Base-by-base conservation (phyloP, 371 early-diverging fungal genomes). In the Mucor sp. region DNA sequence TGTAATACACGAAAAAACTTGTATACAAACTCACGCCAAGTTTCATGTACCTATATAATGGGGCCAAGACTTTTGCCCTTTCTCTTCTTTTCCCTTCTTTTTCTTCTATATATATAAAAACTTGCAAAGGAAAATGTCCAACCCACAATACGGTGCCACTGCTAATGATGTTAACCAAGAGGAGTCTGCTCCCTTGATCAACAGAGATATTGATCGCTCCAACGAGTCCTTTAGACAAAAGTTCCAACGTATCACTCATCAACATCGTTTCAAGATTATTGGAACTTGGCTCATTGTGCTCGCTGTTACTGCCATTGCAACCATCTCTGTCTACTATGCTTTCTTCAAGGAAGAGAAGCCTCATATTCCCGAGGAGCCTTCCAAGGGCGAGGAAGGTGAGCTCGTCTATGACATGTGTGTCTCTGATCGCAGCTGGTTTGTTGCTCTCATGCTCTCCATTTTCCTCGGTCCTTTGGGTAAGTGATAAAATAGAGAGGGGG, bases 401-500 rank as follows among this genome's bases (percentile, higher is more conserved):
- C 23, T 66, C n/a, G 7, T 72, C 21, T 55, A 67, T 19, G 70
- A 70, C 27, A 65, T 68, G 64, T 83, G 83, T 61, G 67, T 77
- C 56, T 80, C 85, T 65, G 80, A 83, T 56, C 77, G 84, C 58
- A 74, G 82, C 69, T 76, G 82, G 77, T 76, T 81, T 58, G 66
- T 84, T 65, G 67, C 83, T 63, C 66, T 83, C 21, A 47, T 83
- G 53, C 72, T 83, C 2, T 83, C 83, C 33, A 74, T 83, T 64
- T 83, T 83, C 65, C 67, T 83, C 35, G 83, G 83, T 55, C 79
- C 81, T 4, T 78, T 83, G 47, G 83, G 83, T 82, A 76, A 74
- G 75, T 59, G 48, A 17, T 9, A 47, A 32, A 11, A 60, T 37
- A 44, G 4, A 17, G 41, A 5, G 4, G 41, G 14, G 33, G 41